phyloP scores from a whole-genome alignment of 371 early-diverging fungal species.

The Mortierella sp. region DNA sequence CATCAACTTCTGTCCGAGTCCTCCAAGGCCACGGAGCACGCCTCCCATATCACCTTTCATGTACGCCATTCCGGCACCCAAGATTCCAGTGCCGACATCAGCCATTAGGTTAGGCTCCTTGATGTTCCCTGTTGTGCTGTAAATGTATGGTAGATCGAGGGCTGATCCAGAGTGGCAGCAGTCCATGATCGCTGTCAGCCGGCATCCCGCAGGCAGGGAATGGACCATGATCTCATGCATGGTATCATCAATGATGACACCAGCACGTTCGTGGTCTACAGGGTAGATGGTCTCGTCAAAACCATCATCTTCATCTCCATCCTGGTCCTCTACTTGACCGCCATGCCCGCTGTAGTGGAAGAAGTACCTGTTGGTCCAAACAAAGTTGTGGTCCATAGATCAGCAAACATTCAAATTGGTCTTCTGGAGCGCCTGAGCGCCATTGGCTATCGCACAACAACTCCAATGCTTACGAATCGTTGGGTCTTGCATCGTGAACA shows the following conservation, averaged over 20 bases:
- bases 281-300: slow-evolving; percentile 88
- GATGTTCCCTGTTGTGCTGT: slow-evolving; percentile 77
- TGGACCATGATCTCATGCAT: slow-evolving; percentile 85
- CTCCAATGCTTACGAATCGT: slow-evolving; percentile 74
- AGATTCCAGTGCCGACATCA: slow-evolving; percentile 60
- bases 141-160: slow-evolving; percentile 89
- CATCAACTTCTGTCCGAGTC: slow-evolving; percentile 59
- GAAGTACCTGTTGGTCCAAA: slow-evolving; percentile 62
- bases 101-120: slow-evolving; percentile 67
- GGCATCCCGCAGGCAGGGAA: slow-evolving; percentile 85
- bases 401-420: slow-evolving; percentile 70
- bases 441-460: too few relatives aligned
- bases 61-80: slow-evolving; percentile 66
- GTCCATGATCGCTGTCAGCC: slow-evolving; percentile 91
- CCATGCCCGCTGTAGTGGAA: slow-evolving; percentile 96
- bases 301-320: slow-evolving; percentile 91
- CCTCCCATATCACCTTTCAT: slow-evolving; percentile 64
- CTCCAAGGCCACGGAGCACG: slow-evolving; percentile 58
- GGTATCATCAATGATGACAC: slow-evolving; percentile 89
- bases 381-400: slow-evolving; percentile 73
- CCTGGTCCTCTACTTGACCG: slow-evolving; percentile 67
- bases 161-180: slow-evolving; percentile 91
- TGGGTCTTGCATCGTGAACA: slow-evolving; percentile 81
- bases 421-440: too few relatives aligned
- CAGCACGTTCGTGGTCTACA: slow-evolving; percentile 81